phyloP scores from a whole-genome alignment of 1,284 basidiomycete species.

The Ganoderma resinaceum region DNA sequence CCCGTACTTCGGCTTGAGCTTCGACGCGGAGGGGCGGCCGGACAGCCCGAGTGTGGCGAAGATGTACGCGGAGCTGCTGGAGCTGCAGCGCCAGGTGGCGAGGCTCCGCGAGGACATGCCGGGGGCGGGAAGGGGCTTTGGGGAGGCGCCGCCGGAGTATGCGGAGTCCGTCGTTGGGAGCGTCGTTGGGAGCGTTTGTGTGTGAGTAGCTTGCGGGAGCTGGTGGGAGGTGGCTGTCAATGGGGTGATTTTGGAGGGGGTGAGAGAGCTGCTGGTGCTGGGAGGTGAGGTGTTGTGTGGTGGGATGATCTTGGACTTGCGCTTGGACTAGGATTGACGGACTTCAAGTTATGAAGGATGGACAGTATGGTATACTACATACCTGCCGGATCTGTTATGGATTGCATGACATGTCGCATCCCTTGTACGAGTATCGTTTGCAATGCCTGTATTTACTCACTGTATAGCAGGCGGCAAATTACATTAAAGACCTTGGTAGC shows the following conservation, averaged over 20 bases:
- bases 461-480: too few species aligned
- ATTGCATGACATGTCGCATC: too few species aligned
- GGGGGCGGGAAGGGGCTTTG: background rate
- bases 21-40: slow-evolving; percentile 7
- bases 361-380: too few species aligned
- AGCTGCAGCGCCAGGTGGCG: slow-evolving; percentile 8
- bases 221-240: background rate
- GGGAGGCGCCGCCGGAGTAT: slow-evolving; percentile 4
- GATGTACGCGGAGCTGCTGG: slow-evolving; percentile 4
- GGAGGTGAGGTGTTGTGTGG: too few species aligned
- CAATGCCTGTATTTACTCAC: background rate
- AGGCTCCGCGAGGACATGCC: background rate
- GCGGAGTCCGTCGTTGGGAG: background rate
- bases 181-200: background rate
- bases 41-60: slow-evolving; percentile 7
- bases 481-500: too few species aligned
- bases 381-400: too few species aligned
- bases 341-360: too few species aligned
- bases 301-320: too few species aligned
- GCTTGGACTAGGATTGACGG: too few species aligned
- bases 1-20: background rate
- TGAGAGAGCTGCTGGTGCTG: background rate
- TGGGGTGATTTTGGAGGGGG: background rate
- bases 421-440: background rate
- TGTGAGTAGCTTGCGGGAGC: background rate